Conservation (phyloP, 2,329 filamentous ascomycete genomes). For the Penicillium decumbens region DNA sequence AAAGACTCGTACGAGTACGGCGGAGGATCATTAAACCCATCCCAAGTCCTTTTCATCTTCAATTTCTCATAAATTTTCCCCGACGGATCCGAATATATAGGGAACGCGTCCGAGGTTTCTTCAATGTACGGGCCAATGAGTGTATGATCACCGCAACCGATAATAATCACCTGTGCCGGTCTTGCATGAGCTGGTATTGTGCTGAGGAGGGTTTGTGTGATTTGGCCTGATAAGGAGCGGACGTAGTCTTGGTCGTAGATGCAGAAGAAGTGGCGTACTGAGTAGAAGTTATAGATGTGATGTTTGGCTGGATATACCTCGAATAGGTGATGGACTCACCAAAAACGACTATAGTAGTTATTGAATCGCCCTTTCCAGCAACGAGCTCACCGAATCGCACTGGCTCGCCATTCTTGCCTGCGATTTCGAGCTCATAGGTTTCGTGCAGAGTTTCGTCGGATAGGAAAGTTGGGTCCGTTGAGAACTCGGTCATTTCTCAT, state of each 20-base stretch:
- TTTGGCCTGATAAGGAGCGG: slow-evolving; percentile 10
- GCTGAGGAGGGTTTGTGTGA: slow-evolving; percentile 14
- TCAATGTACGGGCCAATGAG: slow-evolving; percentile 20
- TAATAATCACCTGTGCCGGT: slow-evolving; percentile 23
- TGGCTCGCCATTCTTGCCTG: slow-evolving; percentile 9
- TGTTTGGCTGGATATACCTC: background rate
- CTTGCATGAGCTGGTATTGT: slow-evolving; percentile 11
- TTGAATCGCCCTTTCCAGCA: slow-evolving; percentile 18
- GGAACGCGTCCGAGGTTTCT: slow-evolving; percentile 15
- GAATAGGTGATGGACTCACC: slow-evolving; percentile 6
- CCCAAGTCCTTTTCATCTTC: slow-evolving; percentile 15
- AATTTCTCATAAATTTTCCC: slow-evolving; percentile 18
- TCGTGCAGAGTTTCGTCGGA: slow-evolving; percentile 18
- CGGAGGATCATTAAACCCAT: slow-evolving; percentile 12
- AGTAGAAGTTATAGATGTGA: too few species aligned
- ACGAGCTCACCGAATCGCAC: slow-evolving; percentile 25
- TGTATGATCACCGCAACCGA: slow-evolving; percentile 21
- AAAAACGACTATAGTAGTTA: slow-evolving; percentile 23
- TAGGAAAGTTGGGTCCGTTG: slow-evolving; percentile 5
- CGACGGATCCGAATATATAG: slow-evolving; percentile 20
- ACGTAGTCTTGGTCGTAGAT: slow-evolving; percentile 24
- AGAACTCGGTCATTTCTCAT: slow-evolving; percentile 1
- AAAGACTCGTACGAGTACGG: slow-evolving; percentile 12
- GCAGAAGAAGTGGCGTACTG: slow-evolving; percentile 27
- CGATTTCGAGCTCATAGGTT: slow-evolving; percentile 22